These are phyloP conservation scores for Exobasidium rhododendri DNA, from an alignment of 1,284 basidiomycete species.

Conservation along the genomic window DNA sequence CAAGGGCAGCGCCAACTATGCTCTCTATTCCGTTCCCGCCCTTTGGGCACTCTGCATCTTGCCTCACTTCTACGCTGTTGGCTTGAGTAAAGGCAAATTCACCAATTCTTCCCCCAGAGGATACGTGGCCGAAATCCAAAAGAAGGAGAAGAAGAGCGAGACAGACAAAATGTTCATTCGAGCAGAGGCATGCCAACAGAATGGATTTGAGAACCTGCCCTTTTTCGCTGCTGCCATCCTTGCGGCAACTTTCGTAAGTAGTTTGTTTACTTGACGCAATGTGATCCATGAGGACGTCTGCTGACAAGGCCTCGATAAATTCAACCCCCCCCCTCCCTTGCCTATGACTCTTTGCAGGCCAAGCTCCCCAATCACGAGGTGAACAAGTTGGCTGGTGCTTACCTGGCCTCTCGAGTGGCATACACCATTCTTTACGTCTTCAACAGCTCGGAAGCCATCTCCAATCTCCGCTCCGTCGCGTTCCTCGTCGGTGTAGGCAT, in stretches of 20 bases:
- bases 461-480: conserved; percentile 6
- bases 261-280: too few relatives aligned
- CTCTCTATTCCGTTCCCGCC: conserved; percentile 23
- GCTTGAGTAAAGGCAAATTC: background rate
- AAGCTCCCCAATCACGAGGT: conserved; percentile 13
- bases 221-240: conserved; percentile 16
- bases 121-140: conserved; percentile 11
- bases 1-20: conserved; percentile 17
- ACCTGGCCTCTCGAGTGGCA: conserved; percentile 15
- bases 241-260: conserved; percentile 15
- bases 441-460: conserved; percentile 1
- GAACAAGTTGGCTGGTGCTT: conserved; percentile 14
- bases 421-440: conserved; percentile 17
- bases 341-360: background rate
- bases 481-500: conserved; percentile 21
- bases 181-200: conserved; percentile 23
- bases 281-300: too few relatives aligned
- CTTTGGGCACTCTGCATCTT: conserved; percentile 13
- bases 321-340: background rate
- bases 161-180: conserved; percentile 16
- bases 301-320: background rate
- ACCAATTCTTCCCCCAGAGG: conserved; percentile 13
- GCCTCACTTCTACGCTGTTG: conserved; percentile 22
- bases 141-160: conserved; percentile 15
- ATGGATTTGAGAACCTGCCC: conserved; percentile 19